Conservation (phyloP, 2,329 filamentous ascomycete genomes). For the Nothophaeocryptopus gaeumannii region DNA sequence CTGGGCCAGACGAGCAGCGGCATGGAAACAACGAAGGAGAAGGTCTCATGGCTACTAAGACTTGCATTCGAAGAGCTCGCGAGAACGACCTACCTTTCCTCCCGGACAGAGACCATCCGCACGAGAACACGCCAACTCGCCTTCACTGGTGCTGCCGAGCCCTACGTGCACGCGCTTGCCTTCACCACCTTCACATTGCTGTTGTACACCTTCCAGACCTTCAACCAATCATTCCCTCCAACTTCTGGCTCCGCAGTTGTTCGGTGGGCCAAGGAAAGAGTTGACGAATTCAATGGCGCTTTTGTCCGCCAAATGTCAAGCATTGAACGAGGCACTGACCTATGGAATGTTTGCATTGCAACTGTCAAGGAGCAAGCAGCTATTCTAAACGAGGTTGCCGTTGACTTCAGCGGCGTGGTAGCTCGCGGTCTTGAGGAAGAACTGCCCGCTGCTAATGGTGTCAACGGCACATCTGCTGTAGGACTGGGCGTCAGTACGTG, state of each 20-base stretch:
- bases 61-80: constrained; percentile 89
- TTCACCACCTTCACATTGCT: constrained; percentile 96
- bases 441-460: background rate
- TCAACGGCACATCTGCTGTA: constrained; percentile 6
- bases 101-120: constrained; percentile 73
- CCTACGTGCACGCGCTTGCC: constrained; percentile 92
- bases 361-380: constrained; percentile 76
- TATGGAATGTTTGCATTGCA: constrained; percentile 81
- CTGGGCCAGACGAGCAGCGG: constrained; percentile 75
- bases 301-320: constrained; percentile 82
- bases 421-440: constrained; percentile 50
- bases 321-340: constrained; percentile 69
- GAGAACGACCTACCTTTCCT: constrained; percentile 78
- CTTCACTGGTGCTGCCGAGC: constrained; percentile 87
- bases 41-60: constrained; percentile 78
- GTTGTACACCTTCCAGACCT: constrained; percentile 72
- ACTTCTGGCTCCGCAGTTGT: constrained; percentile 87
- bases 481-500: constrained; percentile 19
- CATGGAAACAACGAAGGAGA: constrained; percentile 71
- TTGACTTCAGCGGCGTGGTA: constrained; percentile 84
- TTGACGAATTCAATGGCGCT: constrained; percentile 84
- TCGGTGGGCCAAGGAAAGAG: constrained; percentile 95
- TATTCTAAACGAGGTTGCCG: constrained; percentile 77
- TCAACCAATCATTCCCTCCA: constrained; percentile 64
- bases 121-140: constrained; percentile 85